A percentile compares a stretch with the other conserved stretches of the same genome.
Evolutionary conservation across 2,329 filamentous ascomycete genomes (phyloP).

Genomic region (Scytalidium lignicola): DNA sequence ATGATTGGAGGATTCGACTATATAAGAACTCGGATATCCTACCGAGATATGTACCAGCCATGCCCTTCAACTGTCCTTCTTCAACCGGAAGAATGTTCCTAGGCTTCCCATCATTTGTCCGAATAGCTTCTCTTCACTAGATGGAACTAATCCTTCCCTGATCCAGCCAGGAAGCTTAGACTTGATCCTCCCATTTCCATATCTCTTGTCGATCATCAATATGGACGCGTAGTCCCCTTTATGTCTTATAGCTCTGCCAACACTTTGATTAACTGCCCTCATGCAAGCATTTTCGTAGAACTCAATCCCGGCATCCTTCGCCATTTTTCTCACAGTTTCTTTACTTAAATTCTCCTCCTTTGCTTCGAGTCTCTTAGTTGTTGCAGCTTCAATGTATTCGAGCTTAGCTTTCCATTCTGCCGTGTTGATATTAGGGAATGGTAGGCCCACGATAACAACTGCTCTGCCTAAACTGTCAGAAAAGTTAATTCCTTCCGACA

Average conservation of each 20-base stretch:
- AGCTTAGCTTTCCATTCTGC: constrained; percentile 92
- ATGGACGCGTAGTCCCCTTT: constrained; percentile 86
- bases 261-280: constrained; percentile 94
- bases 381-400: constrained; percentile 71
- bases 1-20: no score
- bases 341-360: constrained; percentile 12
- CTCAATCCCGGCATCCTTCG: constrained; percentile 60
- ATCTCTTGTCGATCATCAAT: constrained; percentile 76
- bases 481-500: constrained; percentile 98
- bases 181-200: constrained; percentile 66
- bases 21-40: no score
- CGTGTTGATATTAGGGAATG: constrained; percentile 85
- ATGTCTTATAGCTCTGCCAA: constrained; percentile 88
- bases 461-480: constrained; percentile 84
- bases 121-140: constrained; percentile 45
- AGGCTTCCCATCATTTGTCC: constrained; percentile 54
- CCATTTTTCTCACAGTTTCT: constrained; percentile 30
- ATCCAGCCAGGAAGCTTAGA: constrained; percentile 90
- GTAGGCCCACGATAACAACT: constrained; percentile 85
- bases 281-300: constrained; percentile 96
- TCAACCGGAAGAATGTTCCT: constrained; percentile 53
- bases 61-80: constrained; percentile 25
- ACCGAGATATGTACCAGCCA: background rate
- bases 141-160: constrained; percentile 55
- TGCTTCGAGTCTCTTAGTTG: constrained; percentile 31